Percentiles rank a stretch among this genome's conserved stretches.
These are phyloP conservation scores for Curvularia lunata DNA, from an alignment of 2,329 filamentous ascomycete genomes.

Conservation along the genomic window DNA sequence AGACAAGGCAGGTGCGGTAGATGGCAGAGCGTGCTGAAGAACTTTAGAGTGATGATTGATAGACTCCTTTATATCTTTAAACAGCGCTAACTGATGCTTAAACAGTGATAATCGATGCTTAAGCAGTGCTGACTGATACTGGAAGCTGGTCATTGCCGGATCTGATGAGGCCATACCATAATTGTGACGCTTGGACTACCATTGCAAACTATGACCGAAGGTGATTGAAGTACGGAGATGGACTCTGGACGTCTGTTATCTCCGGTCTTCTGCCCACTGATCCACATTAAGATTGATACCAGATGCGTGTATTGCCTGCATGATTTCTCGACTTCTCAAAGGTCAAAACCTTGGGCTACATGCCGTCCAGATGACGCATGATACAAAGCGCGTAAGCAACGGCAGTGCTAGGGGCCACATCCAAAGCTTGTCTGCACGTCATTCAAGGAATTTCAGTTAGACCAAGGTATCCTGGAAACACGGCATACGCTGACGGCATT, in stretches of 20 bases:
- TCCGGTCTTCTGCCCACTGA: conserved; percentile 4
- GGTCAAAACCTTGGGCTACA: too few species aligned
- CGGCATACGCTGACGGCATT: neutral
- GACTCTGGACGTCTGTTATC: conserved; percentile 12
- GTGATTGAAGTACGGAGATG: conserved; percentile 13
- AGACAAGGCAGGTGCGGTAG: neutral
- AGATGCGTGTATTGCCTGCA: neutral
- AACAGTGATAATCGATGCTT: too few species aligned
- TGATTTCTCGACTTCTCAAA: neutral
- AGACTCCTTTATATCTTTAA: neutral
- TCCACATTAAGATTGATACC: neutral
- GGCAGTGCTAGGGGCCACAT: conserved; percentile 2
- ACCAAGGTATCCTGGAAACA: neutral
- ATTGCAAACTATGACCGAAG: conserved; percentile 16
- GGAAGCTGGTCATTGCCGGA: neutral
- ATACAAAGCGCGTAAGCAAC: neutral
- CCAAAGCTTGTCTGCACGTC: conserved; percentile 11
- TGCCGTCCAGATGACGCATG: neutral
- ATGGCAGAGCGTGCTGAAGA: neutral
- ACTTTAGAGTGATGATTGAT: neutral
- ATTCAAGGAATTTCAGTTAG: neutral
- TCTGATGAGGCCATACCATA: conserved; percentile 5
- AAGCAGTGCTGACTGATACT: neutral
- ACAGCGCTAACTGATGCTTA: neutral
- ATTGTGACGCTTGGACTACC: conserved; percentile 17